Evolutionary conservation across 2,329 filamentous ascomycete genomes (phyloP).

Genomic region (Pseudofabraea citricarpa): DNA sequence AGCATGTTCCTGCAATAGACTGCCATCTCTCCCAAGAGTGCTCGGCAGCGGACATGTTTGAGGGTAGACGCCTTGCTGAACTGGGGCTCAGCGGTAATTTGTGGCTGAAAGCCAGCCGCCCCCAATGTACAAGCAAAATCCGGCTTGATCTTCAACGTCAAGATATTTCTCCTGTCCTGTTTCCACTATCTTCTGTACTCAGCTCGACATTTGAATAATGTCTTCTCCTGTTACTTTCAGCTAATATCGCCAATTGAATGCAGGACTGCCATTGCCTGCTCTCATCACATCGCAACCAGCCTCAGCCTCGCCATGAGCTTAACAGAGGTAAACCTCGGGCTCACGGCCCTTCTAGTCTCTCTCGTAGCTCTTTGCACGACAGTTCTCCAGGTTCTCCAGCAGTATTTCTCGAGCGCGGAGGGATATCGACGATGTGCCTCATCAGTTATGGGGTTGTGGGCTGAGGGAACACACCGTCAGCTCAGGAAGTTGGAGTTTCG

Average conservation of each 20-base stretch:
- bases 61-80: no score
- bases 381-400: slow-evolving; percentile 28
- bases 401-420: slow-evolving; percentile 33
- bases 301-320: slow-evolving; percentile 8
- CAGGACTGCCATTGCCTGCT: not conserved
- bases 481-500: slow-evolving; percentile 29
- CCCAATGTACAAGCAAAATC: no score
- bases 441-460: slow-evolving; percentile 31
- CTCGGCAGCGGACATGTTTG: no score
- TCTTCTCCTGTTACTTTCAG: not conserved
- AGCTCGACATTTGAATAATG: not conserved
- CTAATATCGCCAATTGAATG: not conserved
- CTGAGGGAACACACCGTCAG: slow-evolving; percentile 23
- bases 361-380: slow-evolving; percentile 29
- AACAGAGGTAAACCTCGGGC: slow-evolving; percentile 18
- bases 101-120: no score
- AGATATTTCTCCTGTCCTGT: no score
- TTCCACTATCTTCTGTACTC: not conserved
- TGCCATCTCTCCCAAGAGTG: no score
- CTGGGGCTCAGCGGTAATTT: no score
- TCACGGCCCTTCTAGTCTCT: slow-evolving; percentile 29
- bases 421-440: slow-evolving; percentile 31
- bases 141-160: no score
- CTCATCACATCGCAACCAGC: not conserved
- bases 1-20: no score